phyloP scores from a whole-genome alignment of 1,284 basidiomycete species.

The Fomitiporia mediterranea region DNA sequence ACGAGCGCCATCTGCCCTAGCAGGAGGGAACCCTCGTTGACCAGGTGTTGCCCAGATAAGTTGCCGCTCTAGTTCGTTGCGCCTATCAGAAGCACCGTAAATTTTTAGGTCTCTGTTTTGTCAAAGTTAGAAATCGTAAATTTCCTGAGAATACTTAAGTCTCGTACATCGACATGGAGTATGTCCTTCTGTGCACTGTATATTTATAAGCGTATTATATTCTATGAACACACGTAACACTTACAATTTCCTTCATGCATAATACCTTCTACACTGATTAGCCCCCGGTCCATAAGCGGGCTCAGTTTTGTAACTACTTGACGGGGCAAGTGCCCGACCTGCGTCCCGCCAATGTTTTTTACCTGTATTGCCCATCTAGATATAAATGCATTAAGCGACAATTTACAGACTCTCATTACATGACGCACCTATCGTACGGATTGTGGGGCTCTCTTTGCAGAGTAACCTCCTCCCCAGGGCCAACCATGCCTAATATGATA shows the following conservation, averaged over 20 bases:
- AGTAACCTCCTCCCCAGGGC: conserved; percentile 71
- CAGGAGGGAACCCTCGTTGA: conserved; percentile 48
- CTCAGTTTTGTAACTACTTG: conserved; percentile 58
- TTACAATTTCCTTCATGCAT: conserved; percentile 71
- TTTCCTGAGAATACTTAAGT: too few species aligned
- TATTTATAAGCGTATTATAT: conserved; percentile 3
- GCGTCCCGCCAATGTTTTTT: conserved; percentile 63
- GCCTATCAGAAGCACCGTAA: conserved; percentile 59
- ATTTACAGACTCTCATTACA: not conserved
- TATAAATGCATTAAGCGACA: conserved; percentile 1
- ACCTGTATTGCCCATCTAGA: conserved; percentile 73
- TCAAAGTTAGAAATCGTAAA: too few species aligned
- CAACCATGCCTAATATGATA: conserved; percentile 58
- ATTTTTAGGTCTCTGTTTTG: conserved; percentile 67
- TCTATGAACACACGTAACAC: conserved; percentile 24
- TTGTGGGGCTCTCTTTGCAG: conserved; percentile 69
- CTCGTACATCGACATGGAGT: conserved; percentile 56
- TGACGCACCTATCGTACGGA: conserved; percentile 53
- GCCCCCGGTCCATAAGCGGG: conserved; percentile 59
- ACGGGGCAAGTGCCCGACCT: conserved; percentile 78
- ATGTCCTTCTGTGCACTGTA: conserved; percentile 44
- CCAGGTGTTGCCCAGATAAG: conserved; percentile 73
- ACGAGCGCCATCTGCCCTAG: conserved; percentile 25
- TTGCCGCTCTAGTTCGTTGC: conserved; percentile 56
- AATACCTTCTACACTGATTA: conserved; percentile 70